These are phyloP conservation scores for Penicillium sp. DNA, from an alignment of 2,329 filamentous ascomycete species.

Conservation along the genomic window DNA sequence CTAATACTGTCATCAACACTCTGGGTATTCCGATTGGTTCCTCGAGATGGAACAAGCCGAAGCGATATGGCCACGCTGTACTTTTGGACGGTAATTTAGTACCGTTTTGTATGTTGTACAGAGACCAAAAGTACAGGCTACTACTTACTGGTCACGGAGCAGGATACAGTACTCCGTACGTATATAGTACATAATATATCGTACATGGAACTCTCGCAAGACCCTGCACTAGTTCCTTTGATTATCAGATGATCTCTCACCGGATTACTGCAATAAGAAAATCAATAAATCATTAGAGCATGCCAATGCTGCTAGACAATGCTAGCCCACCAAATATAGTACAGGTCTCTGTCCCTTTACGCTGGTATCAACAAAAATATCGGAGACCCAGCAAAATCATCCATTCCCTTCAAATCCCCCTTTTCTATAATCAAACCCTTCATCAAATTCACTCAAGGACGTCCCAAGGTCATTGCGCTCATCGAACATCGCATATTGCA, in stretches of 20 bases:
- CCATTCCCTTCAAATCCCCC: neutral
- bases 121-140: neutral
- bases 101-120: neutral
- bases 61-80: conserved; percentile 14
- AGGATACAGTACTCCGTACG: neutral
- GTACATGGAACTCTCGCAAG: neutral
- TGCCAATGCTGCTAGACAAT: neutral
- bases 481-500: conserved; percentile 17
- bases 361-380: conserved; percentile 7
- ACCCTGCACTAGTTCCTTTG: neutral
- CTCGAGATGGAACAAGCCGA: neutral
- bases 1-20: conserved; percentile 21
- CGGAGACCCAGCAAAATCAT: neutral
- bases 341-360: conserved; percentile 2
- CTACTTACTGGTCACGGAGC: too few relatives aligned
- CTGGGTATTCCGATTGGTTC: conserved; percentile 20
- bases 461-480: neutral
- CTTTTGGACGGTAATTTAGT: neutral
- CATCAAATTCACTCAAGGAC: neutral
- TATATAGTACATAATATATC: neutral
- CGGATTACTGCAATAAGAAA: neutral
- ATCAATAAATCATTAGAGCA: conserved; percentile 8
- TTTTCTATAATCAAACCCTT: neutral
- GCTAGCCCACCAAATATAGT: conserved; percentile 7
- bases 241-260: conserved; percentile 7